Conservation (phyloP, 1,139 yeast species). For the Taphrina sp. region DNA sequence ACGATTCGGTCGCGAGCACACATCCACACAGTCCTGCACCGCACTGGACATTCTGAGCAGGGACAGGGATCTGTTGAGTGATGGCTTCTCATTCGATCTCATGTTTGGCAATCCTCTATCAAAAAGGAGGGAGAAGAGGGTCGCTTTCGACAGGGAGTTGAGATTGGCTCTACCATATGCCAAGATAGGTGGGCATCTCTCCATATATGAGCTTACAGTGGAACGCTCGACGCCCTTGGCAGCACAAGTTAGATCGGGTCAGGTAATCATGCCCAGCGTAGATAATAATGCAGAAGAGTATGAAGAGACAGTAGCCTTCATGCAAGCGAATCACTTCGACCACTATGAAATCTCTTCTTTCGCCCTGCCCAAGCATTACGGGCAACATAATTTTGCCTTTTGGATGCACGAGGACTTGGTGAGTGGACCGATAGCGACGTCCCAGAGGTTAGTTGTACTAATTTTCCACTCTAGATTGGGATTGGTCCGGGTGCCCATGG, state of each 20-base stretch:
- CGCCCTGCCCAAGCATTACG: neutral
- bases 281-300: slow-evolving; percentile 20
- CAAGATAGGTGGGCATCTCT: slow-evolving; percentile 23
- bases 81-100: slow-evolving; percentile 29
- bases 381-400: slow-evolving; percentile 26
- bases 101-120: slow-evolving; percentile 27
- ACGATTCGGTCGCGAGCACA: slow-evolving; percentile 18
- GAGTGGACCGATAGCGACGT: too few species aligned
- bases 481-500: slow-evolving; percentile 33
- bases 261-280: slow-evolving; percentile 8
- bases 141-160: neutral
- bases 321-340: slow-evolving; percentile 1
- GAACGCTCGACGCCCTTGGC: slow-evolving; percentile 24
- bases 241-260: slow-evolving; percentile 1
- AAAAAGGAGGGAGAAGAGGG: neutral
- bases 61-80: neutral
- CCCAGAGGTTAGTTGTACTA: too few species aligned
- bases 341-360: slow-evolving; percentile 29
- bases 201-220: slow-evolving; percentile 24
- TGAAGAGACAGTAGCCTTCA: slow-evolving; percentile 8
- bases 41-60: slow-evolving; percentile 18
- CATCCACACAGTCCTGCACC: neutral
- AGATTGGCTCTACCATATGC: slow-evolving; percentile 24
- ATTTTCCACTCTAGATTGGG: slow-evolving; percentile 25
- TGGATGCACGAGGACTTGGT: slow-evolving; percentile 26